phyloP scores from a whole-genome alignment of 2,329 filamentous ascomycete species.

The Aspergillus udagawae region DNA sequence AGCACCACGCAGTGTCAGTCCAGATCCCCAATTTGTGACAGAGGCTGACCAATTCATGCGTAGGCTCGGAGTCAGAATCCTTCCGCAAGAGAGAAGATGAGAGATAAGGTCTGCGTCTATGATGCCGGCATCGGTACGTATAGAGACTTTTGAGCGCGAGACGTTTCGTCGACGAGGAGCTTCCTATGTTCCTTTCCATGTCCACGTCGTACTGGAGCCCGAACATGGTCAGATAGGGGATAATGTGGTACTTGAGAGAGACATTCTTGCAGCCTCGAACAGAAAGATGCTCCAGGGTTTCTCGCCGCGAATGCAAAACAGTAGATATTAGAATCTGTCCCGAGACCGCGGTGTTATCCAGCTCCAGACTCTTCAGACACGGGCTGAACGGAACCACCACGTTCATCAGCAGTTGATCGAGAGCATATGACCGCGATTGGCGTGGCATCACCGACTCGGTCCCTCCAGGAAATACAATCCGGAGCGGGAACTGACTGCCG shows the following conservation, averaged over 20 bases:
- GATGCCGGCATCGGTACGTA: constrained; percentile 60
- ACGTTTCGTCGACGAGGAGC: constrained; percentile 28
- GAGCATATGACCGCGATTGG: constrained; percentile 55
- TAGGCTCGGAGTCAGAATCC: constrained; percentile 59
- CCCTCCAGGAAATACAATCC: constrained; percentile 31
- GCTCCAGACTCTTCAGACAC: constrained; percentile 53
- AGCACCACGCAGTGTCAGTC: constrained; percentile 61
- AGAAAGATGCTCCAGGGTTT: constrained; percentile 56
- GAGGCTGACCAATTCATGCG: constrained; percentile 56
- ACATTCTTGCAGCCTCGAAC: constrained; percentile 62
- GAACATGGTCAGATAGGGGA: constrained; percentile 53
- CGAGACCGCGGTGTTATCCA: constrained; percentile 59
- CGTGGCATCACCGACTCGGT: constrained; percentile 35
- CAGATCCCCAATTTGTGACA: constrained; percentile 57
- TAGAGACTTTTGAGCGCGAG: constrained; percentile 58
- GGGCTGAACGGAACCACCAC: constrained; percentile 55
- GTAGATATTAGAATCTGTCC: constrained; percentile 54
- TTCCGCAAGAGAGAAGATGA: constrained; percentile 52
- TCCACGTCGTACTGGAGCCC: constrained; percentile 42
- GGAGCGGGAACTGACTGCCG: constrained; percentile 28
- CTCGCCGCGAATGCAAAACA: constrained; percentile 51
- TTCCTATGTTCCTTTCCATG: constrained; percentile 38
- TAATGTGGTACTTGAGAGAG: constrained; percentile 61
- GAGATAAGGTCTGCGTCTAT: constrained; percentile 57
- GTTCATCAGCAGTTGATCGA: constrained; percentile 55